Percentiles rank a stretch among this genome's conserved stretches.
These are phyloP conservation scores for Erythrophleum fordii DNA, from an alignment of 306 rosid genomes.

Conservation along the genomic window DNA sequence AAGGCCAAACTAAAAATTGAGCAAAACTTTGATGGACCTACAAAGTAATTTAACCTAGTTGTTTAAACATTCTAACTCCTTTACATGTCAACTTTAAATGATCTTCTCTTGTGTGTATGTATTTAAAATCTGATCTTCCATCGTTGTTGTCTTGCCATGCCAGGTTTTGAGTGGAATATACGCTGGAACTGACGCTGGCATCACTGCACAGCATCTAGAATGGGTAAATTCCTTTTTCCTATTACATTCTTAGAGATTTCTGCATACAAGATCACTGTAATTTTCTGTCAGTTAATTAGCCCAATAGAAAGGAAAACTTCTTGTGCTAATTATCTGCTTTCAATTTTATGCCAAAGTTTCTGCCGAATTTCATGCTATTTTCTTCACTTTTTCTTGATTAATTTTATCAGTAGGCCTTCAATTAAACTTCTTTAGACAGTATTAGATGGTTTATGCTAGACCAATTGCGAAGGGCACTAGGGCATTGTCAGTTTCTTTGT, in stretches of 20 bases:
- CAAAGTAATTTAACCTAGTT: not conserved
- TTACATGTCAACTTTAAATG: slow-evolving; percentile 8
- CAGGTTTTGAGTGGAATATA: slow-evolving; percentile 94
- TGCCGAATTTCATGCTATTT: not conserved
- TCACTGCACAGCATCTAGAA: slow-evolving; percentile 95
- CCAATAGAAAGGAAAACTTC: not conserved
- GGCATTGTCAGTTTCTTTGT: not conserved
- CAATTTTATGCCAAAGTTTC: slow-evolving; percentile 10
- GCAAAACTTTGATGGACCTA: not conserved
- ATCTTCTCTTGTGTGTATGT: slow-evolving; percentile 15
- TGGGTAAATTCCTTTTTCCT: slow-evolving; percentile 60
- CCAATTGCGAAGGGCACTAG: not conserved
- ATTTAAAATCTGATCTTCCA: not conserved
- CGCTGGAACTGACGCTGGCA: slow-evolving; percentile 79
- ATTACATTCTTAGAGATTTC: slow-evolving; percentile 15
- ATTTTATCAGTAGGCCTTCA: slow-evolving; percentile 6
- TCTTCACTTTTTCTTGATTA: slow-evolving; percentile 12
- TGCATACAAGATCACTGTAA: not conserved
- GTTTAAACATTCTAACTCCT: slow-evolving; percentile 6
- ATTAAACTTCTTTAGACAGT: slow-evolving; percentile 12
- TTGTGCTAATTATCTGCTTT: slow-evolving; percentile 10
- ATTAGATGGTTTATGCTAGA: not conserved
- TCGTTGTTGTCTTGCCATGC: slow-evolving; percentile 19
- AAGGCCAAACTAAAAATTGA: not conserved
- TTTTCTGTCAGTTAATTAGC: slow-evolving; percentile 12